These are phyloP conservation scores for Kluyveromyces dobzhanskii DNA, from an alignment of 805 yeast genomes.

Conservation along the genomic window DNA sequence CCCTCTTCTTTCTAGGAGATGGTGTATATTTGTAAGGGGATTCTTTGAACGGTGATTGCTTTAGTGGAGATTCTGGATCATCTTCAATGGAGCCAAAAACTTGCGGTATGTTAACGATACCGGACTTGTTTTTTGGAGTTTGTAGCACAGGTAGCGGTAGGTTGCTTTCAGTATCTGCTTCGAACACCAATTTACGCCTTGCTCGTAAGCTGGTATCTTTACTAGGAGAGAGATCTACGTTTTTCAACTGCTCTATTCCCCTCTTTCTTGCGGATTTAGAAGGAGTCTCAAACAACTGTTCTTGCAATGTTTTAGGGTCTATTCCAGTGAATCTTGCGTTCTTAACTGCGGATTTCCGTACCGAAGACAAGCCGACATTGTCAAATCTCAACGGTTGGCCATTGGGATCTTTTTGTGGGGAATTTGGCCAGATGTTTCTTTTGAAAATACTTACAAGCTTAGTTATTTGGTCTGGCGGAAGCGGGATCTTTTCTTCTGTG, in stretches of 20 bases:
- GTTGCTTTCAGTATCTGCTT: constrained; percentile 6
- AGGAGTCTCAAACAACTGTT: constrained; percentile 23
- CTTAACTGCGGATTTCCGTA: constrained; percentile 13
- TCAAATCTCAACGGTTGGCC: constrained; percentile 29
- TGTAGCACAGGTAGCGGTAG: neutral
- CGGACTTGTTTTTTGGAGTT: constrained; percentile 1
- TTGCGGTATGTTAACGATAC: neutral
- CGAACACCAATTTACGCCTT: constrained; percentile 29
- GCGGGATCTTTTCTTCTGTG: constrained; percentile 44
- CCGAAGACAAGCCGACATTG: constrained; percentile 9
- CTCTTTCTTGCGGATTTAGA: constrained; percentile 7
- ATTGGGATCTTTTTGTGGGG: constrained; percentile 22
- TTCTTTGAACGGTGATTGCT: neutral
- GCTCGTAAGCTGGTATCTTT: constrained; percentile 7
- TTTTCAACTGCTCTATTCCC: constrained; percentile 4
- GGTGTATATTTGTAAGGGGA: constrained; percentile 9
- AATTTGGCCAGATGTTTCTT: constrained; percentile 30
- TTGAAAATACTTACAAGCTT: constrained; percentile 40
- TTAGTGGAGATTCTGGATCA: constrained; percentile 1
- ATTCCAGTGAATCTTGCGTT: constrained; percentile 20
- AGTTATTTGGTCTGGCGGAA: constrained; percentile 38
- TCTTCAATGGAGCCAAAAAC: constrained; percentile 1
- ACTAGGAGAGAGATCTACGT: constrained; percentile 5
- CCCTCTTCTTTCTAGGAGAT: constrained; percentile 6
- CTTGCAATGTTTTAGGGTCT: constrained; percentile 23